Base-by-base conservation (phyloP, 2,329 filamentous ascomycete genomes). In the Monilinia polystroma region DNA sequence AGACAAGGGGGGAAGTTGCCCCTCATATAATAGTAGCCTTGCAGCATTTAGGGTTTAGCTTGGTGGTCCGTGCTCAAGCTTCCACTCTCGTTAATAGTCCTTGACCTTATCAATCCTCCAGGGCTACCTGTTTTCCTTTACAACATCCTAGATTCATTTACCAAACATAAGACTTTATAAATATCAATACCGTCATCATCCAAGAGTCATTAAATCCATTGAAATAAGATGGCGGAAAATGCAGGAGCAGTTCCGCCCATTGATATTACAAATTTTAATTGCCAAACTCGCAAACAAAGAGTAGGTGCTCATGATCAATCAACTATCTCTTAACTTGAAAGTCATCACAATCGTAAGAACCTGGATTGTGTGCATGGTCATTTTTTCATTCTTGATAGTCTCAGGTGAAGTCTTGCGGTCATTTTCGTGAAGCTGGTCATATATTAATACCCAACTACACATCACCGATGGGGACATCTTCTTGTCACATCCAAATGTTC, bases 61-160 rank as follows among this genome's bases (percentile, higher is more conserved):
- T 26, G 32, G 10, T 38, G 29, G 29, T 38, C 57, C 45, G 45
- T 60, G 57, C 57, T 60, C 29, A 60, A 60, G 43, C 57, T 60
- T 60, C 32, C 7, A n/a, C 49, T 20, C n/a, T 29, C 12, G 45
- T 12, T 23, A 12, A 20, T 23, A n/a, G 20, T 51, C n/a, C 0
- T 51, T 23, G n/a, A 12, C n/a, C n/a, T n/a, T 23, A 7, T 23
- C 12, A 26, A 12, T 26, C 12, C 49, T 26, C 23, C 55, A 58
- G 29, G 29, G 26, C n/a, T 41, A 23, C 14, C 41, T 18, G 10
- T 29, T 7, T 32, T 18, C 12, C 35, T 23, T 18, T 26, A 47
- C 18, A 35, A 32, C 57, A 35, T 20, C 43, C 8, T n/a, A 49
- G 29, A 49, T 35, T 35, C 32, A 47, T 10, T 49, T 20, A 60